These are phyloP conservation scores for Penicillium taxi DNA, from an alignment of 495 filamentous ascomycete genomes.

Conservation along the genomic window DNA sequence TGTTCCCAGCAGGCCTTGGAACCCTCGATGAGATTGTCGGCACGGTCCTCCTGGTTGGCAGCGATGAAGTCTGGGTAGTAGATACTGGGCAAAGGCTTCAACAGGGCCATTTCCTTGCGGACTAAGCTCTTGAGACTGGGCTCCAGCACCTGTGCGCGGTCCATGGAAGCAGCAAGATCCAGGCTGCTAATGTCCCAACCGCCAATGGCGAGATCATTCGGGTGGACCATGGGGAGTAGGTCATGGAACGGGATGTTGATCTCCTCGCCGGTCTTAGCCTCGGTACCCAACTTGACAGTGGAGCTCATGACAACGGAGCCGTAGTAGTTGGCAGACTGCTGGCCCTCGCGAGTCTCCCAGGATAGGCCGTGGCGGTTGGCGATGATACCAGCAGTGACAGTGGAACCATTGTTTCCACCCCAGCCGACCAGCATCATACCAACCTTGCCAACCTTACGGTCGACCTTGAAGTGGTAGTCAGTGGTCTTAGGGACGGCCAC, in stretches of 20 bases:
- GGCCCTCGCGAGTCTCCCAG: constrained; percentile 91
- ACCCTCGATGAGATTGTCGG: constrained; percentile 82
- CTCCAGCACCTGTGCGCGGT: constrained; percentile 89
- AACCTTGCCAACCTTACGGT: constrained; percentile 85
- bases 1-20: constrained; percentile 77
- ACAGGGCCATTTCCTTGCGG: constrained; percentile 82
- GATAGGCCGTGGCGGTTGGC: constrained; percentile 79
- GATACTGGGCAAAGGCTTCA: constrained; percentile 87
- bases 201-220: constrained; percentile 90
- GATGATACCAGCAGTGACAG: constrained; percentile 94
- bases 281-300: constrained; percentile 89
- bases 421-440: constrained; percentile 97
- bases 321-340: constrained; percentile 87
- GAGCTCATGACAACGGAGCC: constrained; percentile 95
- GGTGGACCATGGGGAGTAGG: constrained; percentile 93
- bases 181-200: constrained; percentile 95
- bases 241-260: constrained; percentile 95
- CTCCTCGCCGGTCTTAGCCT: constrained; percentile 76
- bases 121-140: constrained; percentile 82
- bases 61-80: constrained; percentile 99
- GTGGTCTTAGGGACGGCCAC: constrained; percentile 82
- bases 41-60: constrained; percentile 94
- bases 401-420: constrained; percentile 98
- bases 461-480: constrained; percentile 94
- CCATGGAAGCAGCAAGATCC: constrained; percentile 88